phyloP scores from a whole-genome alignment of 2,329 filamentous ascomycete genomes.

The Fusarium guadeloupense region DNA sequence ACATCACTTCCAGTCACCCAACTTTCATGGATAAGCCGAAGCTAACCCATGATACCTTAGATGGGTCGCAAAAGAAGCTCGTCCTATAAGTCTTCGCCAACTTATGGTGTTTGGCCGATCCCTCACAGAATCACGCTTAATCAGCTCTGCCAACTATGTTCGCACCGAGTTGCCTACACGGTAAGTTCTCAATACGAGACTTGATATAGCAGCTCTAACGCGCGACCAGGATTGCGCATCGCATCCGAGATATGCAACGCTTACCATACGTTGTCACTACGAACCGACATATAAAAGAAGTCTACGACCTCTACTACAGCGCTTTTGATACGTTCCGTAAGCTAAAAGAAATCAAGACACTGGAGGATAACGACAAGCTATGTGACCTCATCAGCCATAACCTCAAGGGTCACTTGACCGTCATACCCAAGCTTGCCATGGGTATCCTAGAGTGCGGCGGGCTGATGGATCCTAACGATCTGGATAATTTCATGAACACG shows the following conservation, averaged over 20 bases:
- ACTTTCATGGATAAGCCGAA: conserved; percentile 7
- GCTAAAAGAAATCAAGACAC: conserved; percentile 80
- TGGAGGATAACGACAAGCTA: conserved; percentile 89
- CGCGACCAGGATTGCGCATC: conserved; percentile 78
- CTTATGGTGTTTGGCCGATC: conserved; percentile 97
- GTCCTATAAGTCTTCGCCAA: conserved; percentile 95
- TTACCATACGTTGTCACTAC: conserved; percentile 94
- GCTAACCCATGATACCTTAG: conserved; percentile 55
- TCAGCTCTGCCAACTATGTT: conserved; percentile 97
- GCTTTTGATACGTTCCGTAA: conserved; percentile 94
- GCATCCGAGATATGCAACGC: conserved; percentile 96
- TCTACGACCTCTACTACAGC: conserved; percentile 95
- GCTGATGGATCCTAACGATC: conserved; percentile 79
- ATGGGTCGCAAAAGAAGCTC: conserved; percentile 91
- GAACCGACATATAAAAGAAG: conserved; percentile 92
- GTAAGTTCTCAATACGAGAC: conserved; percentile 35
- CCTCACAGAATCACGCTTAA: conserved; percentile 85
- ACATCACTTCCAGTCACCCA: conserved; percentile 41
- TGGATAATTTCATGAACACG: conserved; percentile 95
- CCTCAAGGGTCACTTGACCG: conserved; percentile 86
- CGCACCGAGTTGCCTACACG: conserved; percentile 87
- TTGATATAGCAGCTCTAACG: conserved; percentile 15
- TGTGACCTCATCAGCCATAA: conserved; percentile 83
- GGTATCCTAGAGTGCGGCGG: conserved; percentile 91
- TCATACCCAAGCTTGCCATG: conserved; percentile 94